Conservation (phyloP, 2,329 filamentous ascomycete species). For the Alternaria alternata region DNA sequence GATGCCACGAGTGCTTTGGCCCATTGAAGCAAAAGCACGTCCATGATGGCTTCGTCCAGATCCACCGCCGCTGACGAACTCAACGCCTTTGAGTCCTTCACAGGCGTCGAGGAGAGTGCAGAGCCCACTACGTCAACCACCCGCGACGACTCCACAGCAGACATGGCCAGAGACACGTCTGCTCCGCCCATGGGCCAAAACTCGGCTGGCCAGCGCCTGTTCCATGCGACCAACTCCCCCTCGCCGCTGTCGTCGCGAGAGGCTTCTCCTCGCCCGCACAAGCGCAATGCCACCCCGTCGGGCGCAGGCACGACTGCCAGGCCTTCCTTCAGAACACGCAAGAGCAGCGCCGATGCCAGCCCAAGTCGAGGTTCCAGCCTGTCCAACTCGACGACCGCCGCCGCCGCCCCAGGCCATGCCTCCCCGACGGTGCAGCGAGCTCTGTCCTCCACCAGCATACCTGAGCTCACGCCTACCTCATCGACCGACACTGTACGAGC, state of each 20-base stretch:
- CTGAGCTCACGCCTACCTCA: slow-evolving; percentile 67
- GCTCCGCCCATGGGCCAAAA: slow-evolving; percentile 35
- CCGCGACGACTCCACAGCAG: slow-evolving; percentile 21
- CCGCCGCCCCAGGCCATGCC: slow-evolving; percentile 61
- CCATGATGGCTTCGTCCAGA: slow-evolving; percentile 29
- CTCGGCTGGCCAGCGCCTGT: slow-evolving; percentile 36
- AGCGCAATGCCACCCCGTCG: slow-evolving; percentile 33
- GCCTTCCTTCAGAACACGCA: slow-evolving; percentile 51
- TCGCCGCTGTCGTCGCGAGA: slow-evolving; percentile 57
- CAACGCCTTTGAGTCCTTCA: slow-evolving; percentile 45
- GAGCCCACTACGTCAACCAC: slow-evolving; percentile 41
- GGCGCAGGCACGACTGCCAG: slow-evolving; percentile 28
- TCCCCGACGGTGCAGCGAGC: slow-evolving; percentile 71
- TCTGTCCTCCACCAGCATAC: slow-evolving; percentile 72
- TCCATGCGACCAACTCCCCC: slow-evolving; percentile 45
- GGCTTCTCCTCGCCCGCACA: slow-evolving; percentile 53
- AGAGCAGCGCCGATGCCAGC: slow-evolving; percentile 56
- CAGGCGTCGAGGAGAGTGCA: slow-evolving; percentile 47
- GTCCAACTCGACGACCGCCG: slow-evolving; percentile 28
- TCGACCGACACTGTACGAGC: slow-evolving; percentile 69
- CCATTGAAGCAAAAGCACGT: slow-evolving; percentile 27
- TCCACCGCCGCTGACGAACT: slow-evolving; percentile 24
- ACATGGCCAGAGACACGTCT: slow-evolving; percentile 13
- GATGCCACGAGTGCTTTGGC: slow-evolving; percentile 41
- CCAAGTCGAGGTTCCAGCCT: slow-evolving; percentile 51